These are phyloP conservation scores for Colletotrichum sp. DNA, from an alignment of 2,329 filamentous ascomycete species.

Conservation along the genomic window DNA sequence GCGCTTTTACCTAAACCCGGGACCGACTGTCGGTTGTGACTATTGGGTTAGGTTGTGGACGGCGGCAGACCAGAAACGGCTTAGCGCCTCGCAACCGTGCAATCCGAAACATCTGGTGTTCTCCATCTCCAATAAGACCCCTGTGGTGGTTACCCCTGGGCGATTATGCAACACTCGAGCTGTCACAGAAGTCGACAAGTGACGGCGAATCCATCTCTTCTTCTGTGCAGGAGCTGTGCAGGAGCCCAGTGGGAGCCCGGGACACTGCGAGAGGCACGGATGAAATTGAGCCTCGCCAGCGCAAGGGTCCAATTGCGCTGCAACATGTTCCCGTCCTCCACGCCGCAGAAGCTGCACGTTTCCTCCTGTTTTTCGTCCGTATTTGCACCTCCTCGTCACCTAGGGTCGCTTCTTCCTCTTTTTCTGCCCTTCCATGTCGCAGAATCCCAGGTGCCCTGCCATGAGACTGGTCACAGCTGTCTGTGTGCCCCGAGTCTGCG, in stretches of 20 bases:
- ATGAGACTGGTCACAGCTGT: slow-evolving; percentile 11
- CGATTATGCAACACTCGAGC: slow-evolving; percentile 8
- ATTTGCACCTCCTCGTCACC: not conserved
- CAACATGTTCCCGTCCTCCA: not conserved
- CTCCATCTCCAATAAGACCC: not conserved
- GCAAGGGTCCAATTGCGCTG: slow-evolving; percentile 7
- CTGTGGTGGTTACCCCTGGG: not conserved
- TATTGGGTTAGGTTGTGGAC: not conserved
- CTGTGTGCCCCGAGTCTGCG: not conserved
- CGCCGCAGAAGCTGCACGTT: slow-evolving; percentile 3
- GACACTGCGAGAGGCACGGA: not conserved
- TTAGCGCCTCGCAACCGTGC: not conserved
- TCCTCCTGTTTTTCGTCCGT: not conserved
- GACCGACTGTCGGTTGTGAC: not conserved
- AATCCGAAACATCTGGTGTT: slow-evolving; percentile 9
- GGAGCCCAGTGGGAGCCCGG: not conserved
- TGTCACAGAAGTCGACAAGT: slow-evolving; percentile 14
- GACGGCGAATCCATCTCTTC: slow-evolving; percentile 1
- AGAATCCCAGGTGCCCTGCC: not conserved
- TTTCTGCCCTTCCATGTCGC: not conserved
- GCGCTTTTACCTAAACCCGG: not conserved
- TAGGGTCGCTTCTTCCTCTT: not conserved
- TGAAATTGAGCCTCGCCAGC: not conserved
- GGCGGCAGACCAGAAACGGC: not conserved
- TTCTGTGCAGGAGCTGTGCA: not conserved